A percentile compares a stretch with the other conserved stretches of the same genome.
Evolutionary conservation across 176 grass and related monocot genomes (phyloP).

Genomic region (Tuctoria greenei): DNA sequence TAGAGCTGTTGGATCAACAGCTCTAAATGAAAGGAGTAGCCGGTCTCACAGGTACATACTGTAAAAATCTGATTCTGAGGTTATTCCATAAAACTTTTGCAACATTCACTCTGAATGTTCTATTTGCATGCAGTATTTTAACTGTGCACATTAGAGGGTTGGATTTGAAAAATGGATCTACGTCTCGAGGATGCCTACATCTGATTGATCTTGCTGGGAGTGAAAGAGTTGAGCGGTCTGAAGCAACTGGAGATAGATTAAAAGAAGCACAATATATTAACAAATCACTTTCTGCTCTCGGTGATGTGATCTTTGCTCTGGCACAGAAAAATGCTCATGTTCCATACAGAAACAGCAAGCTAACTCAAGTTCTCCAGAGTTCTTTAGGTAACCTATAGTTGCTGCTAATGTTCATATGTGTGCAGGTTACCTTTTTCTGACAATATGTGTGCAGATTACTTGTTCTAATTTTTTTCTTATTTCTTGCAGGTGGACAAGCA

Average conservation of each 20-base stretch:
- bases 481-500: constrained; percentile 81
- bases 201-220: constrained; percentile 96
- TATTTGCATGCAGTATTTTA: constrained; percentile 70
- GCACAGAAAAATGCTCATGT: constrained; percentile 82
- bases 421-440: background rate
- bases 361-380: constrained; percentile 98
- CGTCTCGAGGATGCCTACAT: constrained; percentile 85
- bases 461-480: constrained; percentile 15
- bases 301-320: constrained; percentile 90
- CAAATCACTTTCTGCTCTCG: constrained; percentile 87
- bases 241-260: constrained; percentile 94
- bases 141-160: constrained; percentile 89
- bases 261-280: constrained; percentile 96
- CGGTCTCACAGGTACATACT: constrained; percentile 81
- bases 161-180: constrained; percentile 84
- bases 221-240: constrained; percentile 90
- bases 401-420: background rate
- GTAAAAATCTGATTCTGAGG: background rate
- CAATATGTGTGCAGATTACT: background rate
- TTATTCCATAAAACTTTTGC: background rate
- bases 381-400: constrained; percentile 72
- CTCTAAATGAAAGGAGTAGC: constrained; percentile 97
- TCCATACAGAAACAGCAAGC: constrained; percentile 95
- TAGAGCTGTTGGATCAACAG: constrained; percentile 87
- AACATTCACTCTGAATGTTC: constrained; percentile 20